Conservation (phyloP, 164 flowering plant species). For the grape (Vitis vinifera) region DNA sequence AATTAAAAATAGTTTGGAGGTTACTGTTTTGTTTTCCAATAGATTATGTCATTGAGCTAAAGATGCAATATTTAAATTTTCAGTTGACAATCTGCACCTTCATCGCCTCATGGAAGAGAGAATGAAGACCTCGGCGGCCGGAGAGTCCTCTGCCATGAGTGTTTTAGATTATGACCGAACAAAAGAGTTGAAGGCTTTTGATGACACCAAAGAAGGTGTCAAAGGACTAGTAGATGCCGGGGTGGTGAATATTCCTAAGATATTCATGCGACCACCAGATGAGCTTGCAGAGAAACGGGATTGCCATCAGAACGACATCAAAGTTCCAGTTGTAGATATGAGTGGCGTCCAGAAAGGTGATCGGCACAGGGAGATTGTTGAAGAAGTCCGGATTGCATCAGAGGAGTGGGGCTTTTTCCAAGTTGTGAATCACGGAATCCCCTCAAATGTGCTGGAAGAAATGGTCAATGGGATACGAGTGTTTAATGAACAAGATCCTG, state of each 20-base stretch:
- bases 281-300: neutral
- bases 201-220: slow-evolving; percentile 11
- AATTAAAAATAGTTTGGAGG: no score
- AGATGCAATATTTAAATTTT: no score
- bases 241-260: neutral
- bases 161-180: neutral
- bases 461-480: slow-evolving; percentile 10
- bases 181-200: neutral
- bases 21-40: no score
- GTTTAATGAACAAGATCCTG: slow-evolving; percentile 11
- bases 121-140: no score
- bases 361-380: slow-evolving; percentile 4
- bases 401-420: slow-evolving; percentile 19
- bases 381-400: slow-evolving; percentile 9
- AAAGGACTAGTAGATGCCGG: slow-evolving; percentile 9
- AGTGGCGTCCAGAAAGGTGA: neutral
- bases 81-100: no score
- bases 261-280: slow-evolving; percentile 10
- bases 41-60: no score
- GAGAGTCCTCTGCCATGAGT: neutral
- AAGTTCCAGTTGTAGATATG: slow-evolving; percentile 10
- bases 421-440: slow-evolving; percentile 13
- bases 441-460: slow-evolving; percentile 1
- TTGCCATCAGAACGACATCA: neutral
- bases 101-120: no score